phyloP scores from a whole-genome alignment of 257 asterid genomes.

The Salvia hispanica region DNA sequence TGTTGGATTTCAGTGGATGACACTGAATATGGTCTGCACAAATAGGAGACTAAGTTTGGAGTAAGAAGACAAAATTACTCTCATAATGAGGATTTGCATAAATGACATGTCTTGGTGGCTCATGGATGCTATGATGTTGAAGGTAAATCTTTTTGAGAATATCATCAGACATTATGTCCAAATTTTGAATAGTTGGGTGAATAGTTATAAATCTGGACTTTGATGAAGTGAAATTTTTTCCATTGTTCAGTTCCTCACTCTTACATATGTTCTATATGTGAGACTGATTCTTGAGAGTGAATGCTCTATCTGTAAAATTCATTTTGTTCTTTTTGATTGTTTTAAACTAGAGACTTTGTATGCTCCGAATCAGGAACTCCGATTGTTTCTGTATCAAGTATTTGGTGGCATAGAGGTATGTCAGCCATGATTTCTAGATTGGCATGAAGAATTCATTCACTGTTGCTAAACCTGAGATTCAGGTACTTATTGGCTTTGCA shows the following conservation, averaged over 20 bases:
- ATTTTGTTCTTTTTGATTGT: conserved; percentile 2
- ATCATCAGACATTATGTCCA: conserved; percentile 57
- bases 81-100: conserved; percentile 36
- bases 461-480: conserved; percentile 92
- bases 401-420: conserved; percentile 98
- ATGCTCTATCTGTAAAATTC: neutral
- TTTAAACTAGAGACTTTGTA: neutral
- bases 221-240: conserved; percentile 15
- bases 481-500: conserved; percentile 59
- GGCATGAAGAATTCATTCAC: conserved; percentile 85
- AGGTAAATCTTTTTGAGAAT: conserved; percentile 79
- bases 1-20: conserved; percentile 22
- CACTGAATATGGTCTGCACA: conserved; percentile 17
- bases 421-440: conserved; percentile 94
- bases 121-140: conserved; percentile 91
- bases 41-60: neutral
- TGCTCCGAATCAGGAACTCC: neutral
- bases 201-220: neutral
- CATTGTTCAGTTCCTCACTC: neutral
- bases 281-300: neutral
- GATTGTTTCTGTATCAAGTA: conserved; percentile 47
- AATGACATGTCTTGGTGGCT: conserved; percentile 86
- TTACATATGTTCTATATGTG: neutral
- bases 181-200: neutral
- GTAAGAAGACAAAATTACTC: conserved; percentile 17